phyloP scores from a whole-genome alignment of 257 asterid genomes.

The Cinchona pubescens region DNA sequence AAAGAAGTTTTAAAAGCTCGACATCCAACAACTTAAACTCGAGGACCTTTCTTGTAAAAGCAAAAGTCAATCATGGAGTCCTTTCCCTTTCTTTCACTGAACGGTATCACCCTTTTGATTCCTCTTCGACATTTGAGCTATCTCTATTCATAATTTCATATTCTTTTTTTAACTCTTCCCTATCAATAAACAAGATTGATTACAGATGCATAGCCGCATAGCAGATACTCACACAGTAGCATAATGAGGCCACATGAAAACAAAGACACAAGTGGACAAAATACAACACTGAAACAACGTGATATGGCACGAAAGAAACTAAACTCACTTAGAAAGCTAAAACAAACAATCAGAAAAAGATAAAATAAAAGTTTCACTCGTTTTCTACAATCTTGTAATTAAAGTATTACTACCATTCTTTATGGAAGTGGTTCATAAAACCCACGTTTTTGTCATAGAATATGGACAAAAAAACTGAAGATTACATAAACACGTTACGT shows the following conservation, averaged over 20 bases:
- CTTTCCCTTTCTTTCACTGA: slow-evolving; percentile 28
- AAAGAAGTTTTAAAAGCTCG: slow-evolving; percentile 27
- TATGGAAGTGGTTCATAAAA: slow-evolving; percentile 13
- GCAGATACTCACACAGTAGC: no score
- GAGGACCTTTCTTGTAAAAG: slow-evolving; percentile 42
- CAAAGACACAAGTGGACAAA: slow-evolving; percentile 32
- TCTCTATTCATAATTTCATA: not conserved
- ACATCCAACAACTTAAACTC: slow-evolving; percentile 29
- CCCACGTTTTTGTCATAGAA: slow-evolving; percentile 23
- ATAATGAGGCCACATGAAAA: slow-evolving; percentile 18
- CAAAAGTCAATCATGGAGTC: slow-evolving; percentile 49
- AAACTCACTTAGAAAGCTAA: not conserved
- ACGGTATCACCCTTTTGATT: slow-evolving; percentile 17
- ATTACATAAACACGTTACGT: slow-evolving; percentile 37
- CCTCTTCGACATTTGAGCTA: slow-evolving; percentile 34
- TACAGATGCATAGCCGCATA: not conserved
- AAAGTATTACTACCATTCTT: not conserved
- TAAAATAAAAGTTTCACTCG: not conserved
- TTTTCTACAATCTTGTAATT: slow-evolving; percentile 3
- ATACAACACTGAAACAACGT: slow-evolving; percentile 8
- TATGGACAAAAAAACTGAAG: slow-evolving; percentile 28
- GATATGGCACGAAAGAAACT: slow-evolving; percentile 11
- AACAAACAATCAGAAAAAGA: not conserved
- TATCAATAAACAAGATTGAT: slow-evolving; percentile 1
- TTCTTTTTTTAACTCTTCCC: not conserved